These are phyloP conservation scores for Rhodamnia rubescens DNA, from an alignment of 345 rosid species.

Conservation along the genomic window DNA sequence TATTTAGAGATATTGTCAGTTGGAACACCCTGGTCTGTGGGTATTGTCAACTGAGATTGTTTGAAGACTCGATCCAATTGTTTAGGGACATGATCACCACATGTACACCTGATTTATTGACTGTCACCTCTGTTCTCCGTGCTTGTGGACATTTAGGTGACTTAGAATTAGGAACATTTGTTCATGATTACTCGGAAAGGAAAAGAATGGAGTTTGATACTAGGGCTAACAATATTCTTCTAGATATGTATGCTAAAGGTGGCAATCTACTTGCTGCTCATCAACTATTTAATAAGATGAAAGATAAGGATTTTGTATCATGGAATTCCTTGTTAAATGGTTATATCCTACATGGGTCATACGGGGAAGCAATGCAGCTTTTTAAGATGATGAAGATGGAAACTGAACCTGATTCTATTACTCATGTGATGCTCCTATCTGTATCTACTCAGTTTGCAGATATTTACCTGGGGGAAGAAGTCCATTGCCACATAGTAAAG, in stretches of 20 bases:
- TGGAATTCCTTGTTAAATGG: conserved; percentile 58
- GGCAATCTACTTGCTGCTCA: conserved; percentile 31
- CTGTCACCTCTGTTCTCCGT: conserved; percentile 39
- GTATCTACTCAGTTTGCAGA: conserved; percentile 22
- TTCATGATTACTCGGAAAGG: conserved; percentile 27
- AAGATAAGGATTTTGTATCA: conserved; percentile 35
- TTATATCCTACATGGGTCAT: conserved; percentile 22
- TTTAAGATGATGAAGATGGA: conserved; percentile 29
- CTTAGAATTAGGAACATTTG: conserved; percentile 30
- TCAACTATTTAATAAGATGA: conserved; percentile 41
- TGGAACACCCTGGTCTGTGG: conserved; percentile 65
- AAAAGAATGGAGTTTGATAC: conserved; percentile 24
- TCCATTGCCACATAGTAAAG: conserved; percentile 40
- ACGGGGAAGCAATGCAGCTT: conserved; percentile 32
- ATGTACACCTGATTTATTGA: conserved; percentile 44
- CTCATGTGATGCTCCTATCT: conserved; percentile 35
- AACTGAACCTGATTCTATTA: conserved; percentile 34
- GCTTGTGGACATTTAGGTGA: conserved; percentile 41
- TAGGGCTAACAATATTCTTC: conserved; percentile 34
- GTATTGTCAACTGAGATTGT: conserved; percentile 24
- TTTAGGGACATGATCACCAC: conserved; percentile 28
- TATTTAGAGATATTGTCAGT: conserved; percentile 33
- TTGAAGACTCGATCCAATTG: conserved; percentile 26
- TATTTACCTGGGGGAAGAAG: conserved; percentile 23
- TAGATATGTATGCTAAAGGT: conserved; percentile 48